Percentiles rank a stretch among this genome's conserved stretches.
Conservation (phyloP, 2,329 filamentous ascomycete genomes). For the Lithohypha guttulata region DNA sequence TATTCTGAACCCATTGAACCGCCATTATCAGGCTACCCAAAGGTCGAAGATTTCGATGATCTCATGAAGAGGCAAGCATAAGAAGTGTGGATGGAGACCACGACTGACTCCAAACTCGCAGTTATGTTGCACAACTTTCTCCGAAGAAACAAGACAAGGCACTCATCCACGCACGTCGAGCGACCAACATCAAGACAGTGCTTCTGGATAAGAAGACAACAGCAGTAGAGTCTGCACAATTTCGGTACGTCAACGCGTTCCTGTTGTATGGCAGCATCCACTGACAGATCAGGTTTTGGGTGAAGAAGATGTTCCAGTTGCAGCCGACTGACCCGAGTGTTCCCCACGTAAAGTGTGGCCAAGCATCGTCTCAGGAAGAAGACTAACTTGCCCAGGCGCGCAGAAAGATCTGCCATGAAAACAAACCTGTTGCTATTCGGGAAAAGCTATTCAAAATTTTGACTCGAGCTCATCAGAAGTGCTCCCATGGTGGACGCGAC, state of each 20-base stretch:
- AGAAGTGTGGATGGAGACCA: neutral
- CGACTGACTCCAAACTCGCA: too few species aligned
- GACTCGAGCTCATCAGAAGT: conserved; percentile 40
- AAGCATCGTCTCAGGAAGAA: too few species aligned
- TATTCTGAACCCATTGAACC: conserved; percentile 36
- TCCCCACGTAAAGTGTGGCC: too few species aligned
- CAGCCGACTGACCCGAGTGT: conserved; percentile 30
- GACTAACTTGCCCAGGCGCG: conserved; percentile 23
- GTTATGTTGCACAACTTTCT: conserved; percentile 40
- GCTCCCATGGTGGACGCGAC: conserved; percentile 42
- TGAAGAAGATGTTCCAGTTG: conserved; percentile 44
- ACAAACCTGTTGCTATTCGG: conserved; percentile 42
- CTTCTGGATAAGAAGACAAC: conserved; percentile 41
- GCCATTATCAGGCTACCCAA: conserved; percentile 34
- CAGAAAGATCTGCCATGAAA: conserved; percentile 40
- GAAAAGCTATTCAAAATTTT: conserved; percentile 43
- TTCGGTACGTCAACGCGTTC: conserved; percentile 28
- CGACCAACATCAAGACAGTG: conserved; percentile 38
- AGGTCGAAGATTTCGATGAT: conserved; percentile 36
- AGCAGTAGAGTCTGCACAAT: conserved; percentile 40
- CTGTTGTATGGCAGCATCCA: neutral
- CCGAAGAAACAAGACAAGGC: conserved; percentile 44
- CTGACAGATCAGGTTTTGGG: conserved; percentile 35
- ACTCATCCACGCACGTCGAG: conserved; percentile 38
- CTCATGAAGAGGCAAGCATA: conserved; percentile 35